Evolutionary conservation across 352 stramenopile species (phyloP), one percentile per base, ranked within the genome.

Genomic region (Globisporangium spiculum): DNA sequence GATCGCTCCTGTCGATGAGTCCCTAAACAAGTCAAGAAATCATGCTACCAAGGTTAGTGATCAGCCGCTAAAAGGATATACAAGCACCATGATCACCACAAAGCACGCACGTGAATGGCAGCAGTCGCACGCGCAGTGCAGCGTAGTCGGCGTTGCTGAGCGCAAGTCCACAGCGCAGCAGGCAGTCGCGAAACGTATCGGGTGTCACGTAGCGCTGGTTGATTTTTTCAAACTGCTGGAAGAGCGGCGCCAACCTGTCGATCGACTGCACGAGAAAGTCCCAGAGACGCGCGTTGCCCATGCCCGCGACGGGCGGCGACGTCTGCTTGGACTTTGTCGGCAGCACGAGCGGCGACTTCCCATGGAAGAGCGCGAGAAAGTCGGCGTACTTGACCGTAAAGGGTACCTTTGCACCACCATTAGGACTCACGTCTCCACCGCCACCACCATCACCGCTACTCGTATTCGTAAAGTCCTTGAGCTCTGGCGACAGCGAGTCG

Each of bases 71-170:
- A 30, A 9, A 57, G 7, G 9, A 1, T 5, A n/a, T 34, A 4
- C 24, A n/a, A 30, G 16, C 10, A 34, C 10, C 8, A 18, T 9
- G 9, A 20, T 32, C 10, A 16, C 36, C 36, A 16, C 36, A 44
- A 4, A 3, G 36, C 9, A 2, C 53, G 12, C 78, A 93, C 85
- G 75, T 78, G 69, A 82, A 91, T 9, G 79, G 72, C 6, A 90
- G 71, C 1, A 93, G 64, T 1, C 81, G 80, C 54, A 93, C 78
- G 1, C 86, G 80, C 20, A 93, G 57, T 4, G 80, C 83, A 24
- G 84, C 84, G 63, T 81, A 93, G 67, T 93, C 86, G 0, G 82
- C 78, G 50, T 87, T 91, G 65, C 84, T 92, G 32, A 93, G 50
- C 3, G 75, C 71, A 48, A 93, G 76, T 2, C 86, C 84, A 55